A percentile compares a stretch with the other conserved stretches of the same genome.
Evolutionary conservation across 306 rosid genomes (phyloP).

Genomic region (Glycine latifolia): DNA sequence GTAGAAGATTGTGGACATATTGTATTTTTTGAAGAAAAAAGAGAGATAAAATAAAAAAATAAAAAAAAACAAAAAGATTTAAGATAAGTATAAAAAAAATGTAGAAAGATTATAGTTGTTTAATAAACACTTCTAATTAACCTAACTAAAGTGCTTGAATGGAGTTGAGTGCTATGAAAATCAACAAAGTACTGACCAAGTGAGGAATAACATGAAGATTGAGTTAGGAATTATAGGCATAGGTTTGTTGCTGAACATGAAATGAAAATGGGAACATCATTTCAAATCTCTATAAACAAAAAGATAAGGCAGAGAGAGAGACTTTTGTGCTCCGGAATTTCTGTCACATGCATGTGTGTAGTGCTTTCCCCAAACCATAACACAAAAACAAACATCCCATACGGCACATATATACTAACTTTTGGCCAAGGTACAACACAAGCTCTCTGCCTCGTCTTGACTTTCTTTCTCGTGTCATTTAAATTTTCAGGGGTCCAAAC

Average conservation of each 20-base stretch:
- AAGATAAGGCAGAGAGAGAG: not conserved
- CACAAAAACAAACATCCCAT: conserved; percentile 35
- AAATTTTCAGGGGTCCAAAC: conserved; percentile 43
- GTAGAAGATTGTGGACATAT: no score
- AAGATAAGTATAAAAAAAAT: not conserved
- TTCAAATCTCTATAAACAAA: conserved; percentile 1
- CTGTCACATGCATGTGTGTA: conserved; percentile 39
- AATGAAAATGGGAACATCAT: not conserved
- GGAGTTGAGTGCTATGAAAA: not conserved
- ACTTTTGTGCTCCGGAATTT: conserved; percentile 36
- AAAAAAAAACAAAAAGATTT: no score
- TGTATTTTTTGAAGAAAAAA: no score
- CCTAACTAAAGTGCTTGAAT: conserved; percentile 19
- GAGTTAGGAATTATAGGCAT: conserved; percentile 21
- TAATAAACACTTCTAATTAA: not conserved
- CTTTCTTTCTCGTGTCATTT: conserved; percentile 46
- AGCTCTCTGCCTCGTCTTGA: conserved; percentile 5
- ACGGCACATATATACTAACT: conserved; percentile 26
- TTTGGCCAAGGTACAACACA: conserved; percentile 18
- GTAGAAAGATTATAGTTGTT: not conserved
- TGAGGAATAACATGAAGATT: conserved; percentile 45
- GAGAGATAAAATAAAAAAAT: no score
- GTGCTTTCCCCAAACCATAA: conserved; percentile 37
- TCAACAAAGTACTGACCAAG: conserved; percentile 29
- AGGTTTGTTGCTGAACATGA: conserved; percentile 43